Evolutionary conservation across 805 yeast genomes (phyloP).

Genomic region (Ogataea pini): DNA sequence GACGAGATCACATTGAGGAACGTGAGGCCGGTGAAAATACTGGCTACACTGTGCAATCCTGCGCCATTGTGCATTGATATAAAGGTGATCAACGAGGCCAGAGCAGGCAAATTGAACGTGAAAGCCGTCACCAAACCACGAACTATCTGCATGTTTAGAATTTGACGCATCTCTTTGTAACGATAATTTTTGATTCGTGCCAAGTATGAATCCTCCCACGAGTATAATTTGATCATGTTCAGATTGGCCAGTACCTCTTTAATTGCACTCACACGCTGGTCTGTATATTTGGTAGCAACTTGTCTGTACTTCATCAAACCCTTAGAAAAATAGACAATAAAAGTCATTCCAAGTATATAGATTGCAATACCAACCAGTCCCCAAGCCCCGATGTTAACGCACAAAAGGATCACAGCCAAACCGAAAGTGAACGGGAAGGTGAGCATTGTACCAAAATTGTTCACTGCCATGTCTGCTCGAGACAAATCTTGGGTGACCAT

Average conservation of each 20-base stretch:
- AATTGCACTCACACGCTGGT: constrained; percentile 68
- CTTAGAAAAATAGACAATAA: constrained; percentile 48
- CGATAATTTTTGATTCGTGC: constrained; percentile 56
- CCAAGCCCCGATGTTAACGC: constrained; percentile 68
- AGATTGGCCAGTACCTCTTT: constrained; percentile 77
- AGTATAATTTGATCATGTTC: constrained; percentile 79
- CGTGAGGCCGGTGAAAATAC: constrained; percentile 66
- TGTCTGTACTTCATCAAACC: constrained; percentile 53
- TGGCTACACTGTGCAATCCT: constrained; percentile 50
- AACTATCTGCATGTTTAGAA: constrained; percentile 59
- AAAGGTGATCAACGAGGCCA: constrained; percentile 66
- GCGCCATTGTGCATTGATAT: constrained; percentile 39
- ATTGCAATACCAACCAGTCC: constrained; percentile 72
- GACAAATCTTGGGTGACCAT: constrained; percentile 78
- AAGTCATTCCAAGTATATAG: constrained; percentile 49
- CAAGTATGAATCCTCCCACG: constrained; percentile 84
- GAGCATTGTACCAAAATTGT: constrained; percentile 62
- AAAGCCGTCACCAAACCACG: constrained; percentile 60
- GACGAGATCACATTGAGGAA: constrained; percentile 60
- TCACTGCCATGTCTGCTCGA: constrained; percentile 71
- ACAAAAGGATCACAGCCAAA: constrained; percentile 60
- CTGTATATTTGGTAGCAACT: constrained; percentile 62
- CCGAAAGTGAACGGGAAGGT: constrained; percentile 62
- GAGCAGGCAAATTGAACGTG: constrained; percentile 57
- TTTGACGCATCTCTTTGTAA: constrained; percentile 54